phyloP scores from a whole-genome alignment of 1,284 basidiomycete species.

The Cryptococcus maquisensis region DNA sequence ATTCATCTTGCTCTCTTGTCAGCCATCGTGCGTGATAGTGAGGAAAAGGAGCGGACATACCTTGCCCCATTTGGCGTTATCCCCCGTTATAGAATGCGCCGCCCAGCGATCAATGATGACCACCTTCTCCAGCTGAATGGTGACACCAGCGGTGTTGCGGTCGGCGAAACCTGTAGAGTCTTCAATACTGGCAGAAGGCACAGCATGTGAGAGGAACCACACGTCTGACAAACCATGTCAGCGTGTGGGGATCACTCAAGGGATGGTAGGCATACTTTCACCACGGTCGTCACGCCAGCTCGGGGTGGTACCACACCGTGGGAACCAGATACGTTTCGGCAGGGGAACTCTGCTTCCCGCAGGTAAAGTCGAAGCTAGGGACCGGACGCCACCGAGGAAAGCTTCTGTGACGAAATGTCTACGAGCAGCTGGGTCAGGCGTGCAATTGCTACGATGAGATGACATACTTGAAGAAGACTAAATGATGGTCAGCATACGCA shows the following conservation, averaged over 20 bases:
- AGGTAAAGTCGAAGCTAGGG: constrained; percentile 19
- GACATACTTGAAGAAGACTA: constrained; percentile 28
- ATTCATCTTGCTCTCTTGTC: constrained; percentile 34
- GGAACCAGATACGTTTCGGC: constrained; percentile 35
- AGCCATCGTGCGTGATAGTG: not conserved
- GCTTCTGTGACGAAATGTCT: constrained; percentile 38
- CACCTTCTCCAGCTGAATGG: constrained; percentile 36
- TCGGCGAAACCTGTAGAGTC: constrained; percentile 34
- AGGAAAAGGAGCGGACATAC: constrained; percentile 7
- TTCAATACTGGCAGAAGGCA: constrained; percentile 35
- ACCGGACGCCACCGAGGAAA: constrained; percentile 30
- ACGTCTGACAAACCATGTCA: constrained; percentile 27
- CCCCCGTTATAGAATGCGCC: constrained; percentile 33
- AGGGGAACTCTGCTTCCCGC: constrained; percentile 7
- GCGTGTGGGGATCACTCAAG: not conserved
- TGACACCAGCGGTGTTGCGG: constrained; percentile 23
- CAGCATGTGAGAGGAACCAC: constrained; percentile 33
- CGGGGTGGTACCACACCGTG: constrained; percentile 23
- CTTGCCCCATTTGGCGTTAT: constrained; percentile 36
- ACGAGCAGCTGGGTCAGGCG: not conserved
- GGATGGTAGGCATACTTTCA: constrained; percentile 22
- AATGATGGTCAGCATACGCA: not conserved
- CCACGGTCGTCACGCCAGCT: constrained; percentile 37
- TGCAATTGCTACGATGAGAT: not conserved
- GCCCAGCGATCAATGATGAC: constrained; percentile 46